Evolutionary conservation across 192 early-diverging fungal genomes (phyloP), one percentile per base, ranked within the genome.

Genomic region (Geranomyces michiganensis): DNA sequence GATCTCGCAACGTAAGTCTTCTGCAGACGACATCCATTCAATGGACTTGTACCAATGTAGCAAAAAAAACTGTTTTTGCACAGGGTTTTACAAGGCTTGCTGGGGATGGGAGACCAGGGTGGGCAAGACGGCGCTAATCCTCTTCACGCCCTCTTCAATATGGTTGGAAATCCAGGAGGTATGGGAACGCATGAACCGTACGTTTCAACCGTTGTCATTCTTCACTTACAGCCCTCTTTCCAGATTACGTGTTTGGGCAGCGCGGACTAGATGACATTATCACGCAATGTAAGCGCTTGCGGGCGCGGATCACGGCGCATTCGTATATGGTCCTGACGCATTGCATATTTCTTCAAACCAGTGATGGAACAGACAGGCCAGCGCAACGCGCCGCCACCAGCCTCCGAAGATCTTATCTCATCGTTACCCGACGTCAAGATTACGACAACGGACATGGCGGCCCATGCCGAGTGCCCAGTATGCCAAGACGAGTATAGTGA

Each of bases 191-290:
- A n/a, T n/a, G n/a, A n/a, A n/a, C n/a, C n/a, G n/a, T n/a, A n/a
- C n/a, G n/a, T n/a, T n/a, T n/a, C n/a, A n/a, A n/a, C n/a, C n/a
- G n/a, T n/a, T n/a, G n/a, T n/a, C n/a, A n/a, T n/a, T n/a, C n/a
- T n/a, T n/a, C n/a, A n/a, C n/a, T n/a, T n/a, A n/a, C n/a, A n/a
- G 24, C n/a, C 13, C 43, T 29, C 0, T 14, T 29, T 31, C 10
- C 41, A 76, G 95, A 97, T 80, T 97, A 97, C 78, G 96, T 85
- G 8, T 92, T 92, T 79, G 91, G 92, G 32, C 89, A 91, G 47
- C 74, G 80, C 65, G 92, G 88, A 21, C 82, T 94, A 21, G 96
- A 97, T 76, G 90, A 92, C 72, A 92, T 98, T 62, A 92, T 98
- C 49, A 87, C 92, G 9, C 92, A 91, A 65, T 43, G 70, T 77